Percentiles rank a stretch among this genome's conserved stretches.
These are phyloP conservation scores for Dichomitus squalens DNA, from an alignment of 1,284 basidiomycete genomes.

Conservation along the genomic window DNA sequence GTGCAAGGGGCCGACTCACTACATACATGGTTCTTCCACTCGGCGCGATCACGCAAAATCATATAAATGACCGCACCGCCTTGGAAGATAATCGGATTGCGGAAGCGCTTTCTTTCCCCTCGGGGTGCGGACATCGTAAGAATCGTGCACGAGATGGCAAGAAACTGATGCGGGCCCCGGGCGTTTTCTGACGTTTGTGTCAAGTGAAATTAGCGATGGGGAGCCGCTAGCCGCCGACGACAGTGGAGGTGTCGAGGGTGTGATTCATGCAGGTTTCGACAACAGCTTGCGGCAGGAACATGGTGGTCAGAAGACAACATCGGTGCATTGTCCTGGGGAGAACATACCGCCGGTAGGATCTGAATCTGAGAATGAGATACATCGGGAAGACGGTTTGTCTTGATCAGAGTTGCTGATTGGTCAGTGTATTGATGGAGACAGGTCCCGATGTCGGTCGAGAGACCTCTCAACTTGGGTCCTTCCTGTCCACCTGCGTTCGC, in stretches of 20 bases:
- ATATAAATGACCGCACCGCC: slow-evolving; percentile 6
- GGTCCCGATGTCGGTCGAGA: background rate
- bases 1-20: background rate
- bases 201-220: background rate
- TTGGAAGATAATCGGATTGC: slow-evolving; percentile 1
- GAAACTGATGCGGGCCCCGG: background rate
- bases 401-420: background rate
- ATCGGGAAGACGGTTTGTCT: background rate
- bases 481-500: background rate
- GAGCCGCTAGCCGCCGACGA: background rate
- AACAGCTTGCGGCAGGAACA: background rate
- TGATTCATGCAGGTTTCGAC: background rate
- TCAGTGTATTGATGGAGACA: background rate
- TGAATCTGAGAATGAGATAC: background rate
- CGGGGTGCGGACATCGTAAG: background rate
- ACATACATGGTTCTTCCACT: background rate
- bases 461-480: background rate
- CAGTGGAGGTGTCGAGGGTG: background rate
- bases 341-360: background rate
- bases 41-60: slow-evolving; percentile 1
- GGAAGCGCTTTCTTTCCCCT: background rate
- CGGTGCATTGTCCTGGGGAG: background rate
- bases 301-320: background rate
- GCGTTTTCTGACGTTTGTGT: background rate
- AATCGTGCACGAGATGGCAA: background rate